Evolutionary conservation across 768 basidiomycete species (phyloP).

Genomic region (Tylopilus plumbeoviolaceoides): DNA sequence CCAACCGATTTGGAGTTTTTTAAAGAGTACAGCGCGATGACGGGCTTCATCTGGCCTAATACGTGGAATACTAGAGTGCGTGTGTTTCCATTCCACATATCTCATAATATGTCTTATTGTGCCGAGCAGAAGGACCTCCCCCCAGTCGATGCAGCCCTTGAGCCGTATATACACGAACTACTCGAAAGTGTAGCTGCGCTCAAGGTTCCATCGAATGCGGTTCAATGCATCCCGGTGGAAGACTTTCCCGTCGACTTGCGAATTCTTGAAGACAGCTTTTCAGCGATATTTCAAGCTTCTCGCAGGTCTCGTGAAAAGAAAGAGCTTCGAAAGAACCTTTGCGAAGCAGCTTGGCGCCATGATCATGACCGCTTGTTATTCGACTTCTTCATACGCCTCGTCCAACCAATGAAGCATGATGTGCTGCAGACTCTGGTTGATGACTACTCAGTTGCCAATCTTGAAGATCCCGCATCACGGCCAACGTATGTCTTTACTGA

Average conservation of each 20-base stretch:
- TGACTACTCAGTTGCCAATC: neutral
- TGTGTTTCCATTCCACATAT: neutral
- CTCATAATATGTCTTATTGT: neutral
- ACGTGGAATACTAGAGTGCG: constrained; percentile 5
- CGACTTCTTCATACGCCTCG: neutral
- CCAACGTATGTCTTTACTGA: constrained; percentile 1
- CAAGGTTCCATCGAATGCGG: no score
- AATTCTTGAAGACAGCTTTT: constrained; percentile 8
- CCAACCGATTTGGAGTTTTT: neutral
- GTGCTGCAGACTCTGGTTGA: no score
- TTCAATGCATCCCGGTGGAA: neutral
- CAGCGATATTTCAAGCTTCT: constrained; percentile 9
- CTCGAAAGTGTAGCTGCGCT: no score
- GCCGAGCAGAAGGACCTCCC: neutral
- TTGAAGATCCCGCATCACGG: constrained; percentile 1
- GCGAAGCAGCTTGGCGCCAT: neutral
- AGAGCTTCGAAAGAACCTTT: neutral
- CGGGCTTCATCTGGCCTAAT: constrained; percentile 8
- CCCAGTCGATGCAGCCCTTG: no score
- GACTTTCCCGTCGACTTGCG: constrained; percentile 7
- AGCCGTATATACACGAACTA: no score
- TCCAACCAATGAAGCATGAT: neutral
- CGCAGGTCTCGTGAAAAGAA: constrained; percentile 6
- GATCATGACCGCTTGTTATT: no score
- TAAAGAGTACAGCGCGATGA: constrained; percentile 2